Conservation (phyloP, 2,329 filamentous ascomycete species). For the Colletotrichum tabaci region DNA sequence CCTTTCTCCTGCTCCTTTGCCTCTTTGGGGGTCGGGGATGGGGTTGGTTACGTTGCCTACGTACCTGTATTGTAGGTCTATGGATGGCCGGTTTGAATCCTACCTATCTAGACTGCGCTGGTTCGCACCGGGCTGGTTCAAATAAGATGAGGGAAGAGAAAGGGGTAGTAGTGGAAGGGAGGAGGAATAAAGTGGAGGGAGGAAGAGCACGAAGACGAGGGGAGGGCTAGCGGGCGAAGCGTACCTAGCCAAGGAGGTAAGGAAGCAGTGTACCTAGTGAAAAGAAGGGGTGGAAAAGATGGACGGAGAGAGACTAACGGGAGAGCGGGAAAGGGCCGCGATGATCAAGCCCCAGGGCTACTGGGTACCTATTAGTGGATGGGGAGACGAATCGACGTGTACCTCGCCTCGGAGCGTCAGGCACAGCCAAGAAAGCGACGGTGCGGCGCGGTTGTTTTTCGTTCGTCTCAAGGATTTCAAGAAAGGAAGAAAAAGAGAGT, state of each 20-base stretch:
- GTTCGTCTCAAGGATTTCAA: background rate
- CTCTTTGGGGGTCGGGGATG: background rate
- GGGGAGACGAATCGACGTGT: background rate
- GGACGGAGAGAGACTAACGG: slow-evolving; percentile 2
- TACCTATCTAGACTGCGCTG: slow-evolving; percentile 15
- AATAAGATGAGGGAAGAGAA: slow-evolving; percentile 30
- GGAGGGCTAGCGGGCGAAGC: no score
- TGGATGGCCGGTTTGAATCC: slow-evolving; percentile 14
- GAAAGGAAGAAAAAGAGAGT: background rate
- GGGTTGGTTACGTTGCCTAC: slow-evolving; percentile 6
- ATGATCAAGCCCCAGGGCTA: slow-evolving; percentile 2
- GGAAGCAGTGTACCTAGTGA: background rate
- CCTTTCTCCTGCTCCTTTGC: background rate
- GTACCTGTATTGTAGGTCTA: background rate
- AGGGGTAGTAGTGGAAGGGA: slow-evolving; percentile 12
- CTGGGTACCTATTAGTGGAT: background rate
- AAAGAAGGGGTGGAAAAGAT: background rate
- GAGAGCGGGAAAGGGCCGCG: slow-evolving; percentile 14
- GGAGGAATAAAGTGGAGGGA: slow-evolving; percentile 3
- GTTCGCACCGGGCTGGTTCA: slow-evolving; percentile 19
- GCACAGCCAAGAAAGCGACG: background rate
- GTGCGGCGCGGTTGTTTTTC: background rate
- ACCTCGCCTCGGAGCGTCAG: background rate
- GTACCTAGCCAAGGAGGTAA: background rate
- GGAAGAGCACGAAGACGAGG: background rate